A percentile compares a stretch with the other conserved stretches of the same genome.
Conservation (phyloP, 441 rosid species). For the Syzygium syzygioides region DNA sequence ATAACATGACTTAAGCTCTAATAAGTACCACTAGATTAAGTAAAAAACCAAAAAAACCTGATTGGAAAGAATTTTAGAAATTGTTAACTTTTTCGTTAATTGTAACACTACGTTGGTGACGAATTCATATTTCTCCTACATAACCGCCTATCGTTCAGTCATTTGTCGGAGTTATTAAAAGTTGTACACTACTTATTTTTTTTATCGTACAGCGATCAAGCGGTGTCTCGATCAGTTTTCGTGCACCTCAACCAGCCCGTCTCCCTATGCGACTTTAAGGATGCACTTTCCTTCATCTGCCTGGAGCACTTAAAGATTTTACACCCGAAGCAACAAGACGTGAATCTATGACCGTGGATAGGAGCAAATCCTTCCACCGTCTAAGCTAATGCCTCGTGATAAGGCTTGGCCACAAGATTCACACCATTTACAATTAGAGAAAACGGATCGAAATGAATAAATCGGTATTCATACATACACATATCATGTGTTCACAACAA, state of each 20-base stretch:
- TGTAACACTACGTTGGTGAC: fast-evolving
- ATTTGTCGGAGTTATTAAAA: neutral
- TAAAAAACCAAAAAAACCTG: neutral
- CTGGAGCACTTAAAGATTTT: too few relatives aligned
- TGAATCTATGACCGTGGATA: neutral
- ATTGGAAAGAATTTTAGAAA: neutral
- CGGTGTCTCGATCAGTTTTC: neutral
- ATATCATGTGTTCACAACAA: neutral
- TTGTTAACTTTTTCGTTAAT: neutral
- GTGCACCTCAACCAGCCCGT: fast-evolving
- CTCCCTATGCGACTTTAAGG: neutral
- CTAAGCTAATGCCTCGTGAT: fast-evolving
- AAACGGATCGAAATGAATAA: too few relatives aligned
- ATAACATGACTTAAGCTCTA: neutral
- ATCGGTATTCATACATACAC: neutral
- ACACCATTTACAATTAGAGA: neutral
- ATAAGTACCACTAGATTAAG: neutral
- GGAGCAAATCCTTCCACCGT: neutral
- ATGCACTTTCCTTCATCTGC: fast-evolving
- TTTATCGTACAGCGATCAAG: neutral
- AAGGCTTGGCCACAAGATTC: neutral
- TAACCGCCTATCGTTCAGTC: neutral
- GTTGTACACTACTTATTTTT: fast-evolving
- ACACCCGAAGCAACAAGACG: fast-evolving
- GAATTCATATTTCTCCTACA: fast-evolving